Percentiles rank a stretch among this genome's conserved stretches.
These are phyloP conservation scores for Fragaria nilgerrensis DNA, from an alignment of 306 rosid species.

Conservation along the genomic window DNA sequence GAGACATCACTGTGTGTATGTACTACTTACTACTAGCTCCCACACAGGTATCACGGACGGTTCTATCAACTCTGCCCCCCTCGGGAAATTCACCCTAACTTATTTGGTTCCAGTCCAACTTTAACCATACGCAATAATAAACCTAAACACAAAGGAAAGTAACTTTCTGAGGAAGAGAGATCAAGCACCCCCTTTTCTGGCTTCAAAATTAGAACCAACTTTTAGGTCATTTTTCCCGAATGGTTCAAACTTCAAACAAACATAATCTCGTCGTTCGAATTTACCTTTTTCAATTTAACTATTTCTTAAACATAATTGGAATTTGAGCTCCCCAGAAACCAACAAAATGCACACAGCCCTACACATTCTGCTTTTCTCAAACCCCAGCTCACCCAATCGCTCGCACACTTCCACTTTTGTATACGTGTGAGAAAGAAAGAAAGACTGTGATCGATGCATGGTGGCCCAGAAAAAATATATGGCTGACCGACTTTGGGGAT, in stretches of 20 bases:
- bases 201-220: slow-evolving; percentile 1
- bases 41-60: slow-evolving; percentile 82
- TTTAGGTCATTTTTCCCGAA: background rate
- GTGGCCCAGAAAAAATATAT: slow-evolving; percentile 64
- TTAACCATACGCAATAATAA: slow-evolving; percentile 62
- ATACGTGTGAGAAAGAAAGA: slow-evolving; percentile 31
- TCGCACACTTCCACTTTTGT: slow-evolving; percentile 48
- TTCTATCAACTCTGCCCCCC: slow-evolving; percentile 48
- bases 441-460: slow-evolving; percentile 21
- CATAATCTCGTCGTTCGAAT: slow-evolving; percentile 1
- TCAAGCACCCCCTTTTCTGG: background rate
- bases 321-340: slow-evolving; percentile 44
- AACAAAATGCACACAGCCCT: slow-evolving; percentile 26
- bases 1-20: background rate
- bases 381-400: slow-evolving; percentile 14
- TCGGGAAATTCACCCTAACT: slow-evolving; percentile 37
- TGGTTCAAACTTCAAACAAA: background rate
- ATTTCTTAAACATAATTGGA: slow-evolving; percentile 34
- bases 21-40: background rate
- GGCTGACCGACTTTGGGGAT: slow-evolving; percentile 66
- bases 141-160: slow-evolving; percentile 43
- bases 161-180: slow-evolving; percentile 36
- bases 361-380: slow-evolving; percentile 39
- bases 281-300: background rate
- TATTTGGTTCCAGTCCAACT: slow-evolving; percentile 12